phyloP scores from a whole-genome alignment of 2,329 filamentous ascomycete species.

The Tolypocladium album region DNA sequence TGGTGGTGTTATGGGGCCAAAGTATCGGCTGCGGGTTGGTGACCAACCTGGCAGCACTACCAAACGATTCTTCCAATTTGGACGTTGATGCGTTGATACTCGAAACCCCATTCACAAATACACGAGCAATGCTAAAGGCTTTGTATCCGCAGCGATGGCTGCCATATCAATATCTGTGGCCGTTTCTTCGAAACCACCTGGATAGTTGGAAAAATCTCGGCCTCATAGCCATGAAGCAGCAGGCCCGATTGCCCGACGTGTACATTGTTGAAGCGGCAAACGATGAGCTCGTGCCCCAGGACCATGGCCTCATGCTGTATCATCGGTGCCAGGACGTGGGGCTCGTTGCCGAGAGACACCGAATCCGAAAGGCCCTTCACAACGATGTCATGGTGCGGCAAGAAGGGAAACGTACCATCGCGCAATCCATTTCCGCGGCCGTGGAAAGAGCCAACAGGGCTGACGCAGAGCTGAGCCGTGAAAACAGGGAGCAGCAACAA shows the following conservation, averaged over 20 bases:
- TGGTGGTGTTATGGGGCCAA: slow-evolving; percentile 63
- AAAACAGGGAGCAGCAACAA: neutral
- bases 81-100: slow-evolving; percentile 45
- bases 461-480: neutral
- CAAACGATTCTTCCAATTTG: slow-evolving; percentile 23
- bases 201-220: slow-evolving; percentile 42
- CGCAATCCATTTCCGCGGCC: slow-evolving; percentile 26
- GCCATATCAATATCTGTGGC: slow-evolving; percentile 64
- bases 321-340: slow-evolving; percentile 36
- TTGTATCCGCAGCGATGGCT: slow-evolving; percentile 73
- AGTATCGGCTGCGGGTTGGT: slow-evolving; percentile 66
- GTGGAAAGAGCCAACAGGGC: slow-evolving; percentile 6
- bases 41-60: slow-evolving; percentile 41
- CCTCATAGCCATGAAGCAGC: slow-evolving; percentile 21
- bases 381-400: slow-evolving; percentile 41
- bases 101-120: slow-evolving; percentile 66
- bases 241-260: slow-evolving; percentile 21
- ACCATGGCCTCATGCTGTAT: slow-evolving; percentile 35
- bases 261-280: slow-evolving; percentile 45
- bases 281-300: slow-evolving; percentile 46
- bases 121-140: slow-evolving; percentile 58
- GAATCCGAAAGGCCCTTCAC: slow-evolving; percentile 40
- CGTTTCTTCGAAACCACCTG: slow-evolving; percentile 57
- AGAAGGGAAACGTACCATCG: slow-evolving; percentile 33
- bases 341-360: slow-evolving; percentile 31